A percentile compares a stretch with the other conserved stretches of the same genome.
These are phyloP conservation scores for Microsporum canis DNA, from an alignment of 2,329 filamentous ascomycete genomes.

Conservation along the genomic window DNA sequence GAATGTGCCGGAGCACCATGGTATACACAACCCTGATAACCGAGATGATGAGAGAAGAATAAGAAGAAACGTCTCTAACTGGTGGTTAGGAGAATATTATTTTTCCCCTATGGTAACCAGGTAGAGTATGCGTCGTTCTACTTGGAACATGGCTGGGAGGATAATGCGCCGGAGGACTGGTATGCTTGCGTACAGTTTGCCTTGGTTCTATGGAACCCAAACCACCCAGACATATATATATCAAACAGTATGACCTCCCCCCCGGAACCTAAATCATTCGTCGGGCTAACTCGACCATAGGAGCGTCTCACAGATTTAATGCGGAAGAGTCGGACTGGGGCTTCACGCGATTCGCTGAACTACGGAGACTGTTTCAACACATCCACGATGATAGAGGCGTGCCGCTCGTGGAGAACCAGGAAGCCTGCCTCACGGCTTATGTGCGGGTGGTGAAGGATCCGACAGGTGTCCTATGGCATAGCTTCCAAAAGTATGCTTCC, in stretches of 20 bases:
- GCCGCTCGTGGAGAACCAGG: constrained; percentile 41
- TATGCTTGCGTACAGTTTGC: constrained; percentile 94
- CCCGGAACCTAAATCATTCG: neutral
- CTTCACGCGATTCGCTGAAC: constrained; percentile 90
- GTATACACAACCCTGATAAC: constrained; percentile 38
- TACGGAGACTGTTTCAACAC: constrained; percentile 69
- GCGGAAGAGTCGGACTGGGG: constrained; percentile 97
- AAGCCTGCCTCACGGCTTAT: constrained; percentile 37
- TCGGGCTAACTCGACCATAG: constrained; percentile 23
- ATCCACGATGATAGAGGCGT: constrained; percentile 59
- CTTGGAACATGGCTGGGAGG: constrained; percentile 81
- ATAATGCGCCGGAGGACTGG: constrained; percentile 76
- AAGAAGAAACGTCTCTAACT: constrained; percentile 17
- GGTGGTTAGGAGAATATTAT: constrained; percentile 67
- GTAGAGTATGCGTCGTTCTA: constrained; percentile 91
- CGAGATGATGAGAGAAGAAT: neutral
- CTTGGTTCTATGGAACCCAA: constrained; percentile 85
- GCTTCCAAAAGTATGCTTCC: constrained; percentile 31
- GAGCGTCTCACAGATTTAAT: constrained; percentile 90
- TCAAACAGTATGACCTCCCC: constrained; percentile 50
- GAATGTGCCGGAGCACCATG: constrained; percentile 79
- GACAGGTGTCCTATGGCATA: constrained; percentile 40
- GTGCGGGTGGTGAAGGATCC: constrained; percentile 40
- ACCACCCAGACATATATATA: constrained; percentile 72
- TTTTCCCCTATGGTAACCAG: constrained; percentile 93